Base-by-base conservation (phyloP, 345 rosid genomes). In the Acer yangbiense region DNA sequence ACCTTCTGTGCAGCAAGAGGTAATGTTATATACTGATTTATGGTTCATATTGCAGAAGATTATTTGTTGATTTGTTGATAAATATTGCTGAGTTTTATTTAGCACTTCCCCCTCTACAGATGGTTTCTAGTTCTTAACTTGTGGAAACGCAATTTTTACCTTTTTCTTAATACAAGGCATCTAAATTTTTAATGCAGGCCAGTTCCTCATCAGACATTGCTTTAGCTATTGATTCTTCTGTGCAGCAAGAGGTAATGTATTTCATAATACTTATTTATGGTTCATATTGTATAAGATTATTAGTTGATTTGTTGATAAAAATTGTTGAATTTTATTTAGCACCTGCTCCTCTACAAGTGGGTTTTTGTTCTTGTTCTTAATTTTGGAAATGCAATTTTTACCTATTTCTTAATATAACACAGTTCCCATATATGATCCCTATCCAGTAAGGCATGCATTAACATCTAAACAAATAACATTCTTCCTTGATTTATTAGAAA, bases 171-270 rank as follows among this genome's bases (percentile, higher is more conserved):
- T 43, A 27, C 44, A 29, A 44, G 21, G 8, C 69, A 60, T 52
- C n/a, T 46, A 25, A 7, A 71, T 67, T 61, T 60, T 64, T 60
- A 18, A 55, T 82, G 84, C 85, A 89, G 91, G 73, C 65, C 78
- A 85, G 78, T 50, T 72, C 82, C 16, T 72, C 82, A 65, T 68
- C 77, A 14, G 80, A 81, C 57, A 78, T 57, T 73, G 79, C 80
- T 84, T 77, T 78, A 71, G 63, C 71, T 16, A 25, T 76, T 55
- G 80, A 82, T 65, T 52, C 78, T 75, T 70, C 73, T 35, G 63
- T 64, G 20, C 72, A 60, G 12, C 71, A 81, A 78, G 87, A 86
- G 83, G 91, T 90, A 85, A 68, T 73, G 4, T 35, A 4, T 4
- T 68, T n/a, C 16, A 48, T 35, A 35, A 35, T 60, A 12, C 1